A percentile compares a stretch with the other conserved stretches of the same genome.
phyloP scores from a whole-genome alignment of 2,329 filamentous ascomycete genomes.

The Epichloe hybrida region DNA sequence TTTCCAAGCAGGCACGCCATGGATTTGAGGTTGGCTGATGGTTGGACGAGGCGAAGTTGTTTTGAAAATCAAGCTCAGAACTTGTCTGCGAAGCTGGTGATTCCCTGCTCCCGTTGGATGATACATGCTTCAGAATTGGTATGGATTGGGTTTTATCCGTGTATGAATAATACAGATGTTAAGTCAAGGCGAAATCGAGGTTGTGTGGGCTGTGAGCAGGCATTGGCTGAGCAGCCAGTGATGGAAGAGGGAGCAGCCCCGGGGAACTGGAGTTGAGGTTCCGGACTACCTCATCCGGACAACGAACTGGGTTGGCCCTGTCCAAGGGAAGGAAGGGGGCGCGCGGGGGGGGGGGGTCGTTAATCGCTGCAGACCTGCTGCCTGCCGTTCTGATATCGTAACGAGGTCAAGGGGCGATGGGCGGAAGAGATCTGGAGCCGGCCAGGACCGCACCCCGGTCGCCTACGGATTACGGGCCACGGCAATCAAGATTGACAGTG shows the following conservation, averaged over 20 bases:
- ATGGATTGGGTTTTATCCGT: background rate
- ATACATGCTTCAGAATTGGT: background rate
- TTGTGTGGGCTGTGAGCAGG: background rate
- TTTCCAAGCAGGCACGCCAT: background rate
- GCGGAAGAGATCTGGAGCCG: background rate
- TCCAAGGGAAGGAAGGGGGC: background rate
- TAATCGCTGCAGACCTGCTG: background rate
- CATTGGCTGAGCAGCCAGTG: background rate
- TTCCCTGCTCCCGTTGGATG: background rate
- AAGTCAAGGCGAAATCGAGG: background rate
- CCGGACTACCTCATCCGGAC: background rate
- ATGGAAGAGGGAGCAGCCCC: background rate
- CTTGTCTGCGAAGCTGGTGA: background rate
- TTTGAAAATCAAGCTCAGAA: background rate
- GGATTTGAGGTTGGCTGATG: too few relatives aligned
- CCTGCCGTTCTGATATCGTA: background rate
- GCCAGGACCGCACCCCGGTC: background rate
- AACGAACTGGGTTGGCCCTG: background rate
- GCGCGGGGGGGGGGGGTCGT: background rate
- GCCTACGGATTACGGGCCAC: too few relatives aligned
- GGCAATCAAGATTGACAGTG: too few relatives aligned
- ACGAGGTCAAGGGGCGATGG: background rate
- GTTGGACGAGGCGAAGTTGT: background rate
- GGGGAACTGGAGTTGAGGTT: background rate
- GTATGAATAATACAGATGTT: background rate